These are phyloP conservation scores for Haberlea rhodopensis DNA, from an alignment of 257 asterid genomes.

Conservation along the genomic window DNA sequence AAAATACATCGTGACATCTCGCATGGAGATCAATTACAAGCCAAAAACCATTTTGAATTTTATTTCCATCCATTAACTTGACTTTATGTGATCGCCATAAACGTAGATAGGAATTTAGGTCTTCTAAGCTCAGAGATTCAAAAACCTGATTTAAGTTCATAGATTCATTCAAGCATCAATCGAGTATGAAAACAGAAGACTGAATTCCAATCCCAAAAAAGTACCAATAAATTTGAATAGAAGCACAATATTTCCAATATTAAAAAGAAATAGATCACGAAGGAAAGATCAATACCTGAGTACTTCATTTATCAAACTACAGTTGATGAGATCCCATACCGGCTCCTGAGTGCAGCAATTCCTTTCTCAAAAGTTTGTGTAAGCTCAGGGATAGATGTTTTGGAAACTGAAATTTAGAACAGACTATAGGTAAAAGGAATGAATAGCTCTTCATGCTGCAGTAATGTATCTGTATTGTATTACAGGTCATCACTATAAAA, in stretches of 20 bases:
- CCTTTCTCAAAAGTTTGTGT: conserved; percentile 61
- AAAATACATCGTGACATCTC: background rate
- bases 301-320: conserved; percentile 33
- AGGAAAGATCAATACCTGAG: conserved; percentile 32
- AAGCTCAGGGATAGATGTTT: conserved; percentile 69
- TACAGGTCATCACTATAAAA: background rate
- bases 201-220: background rate
- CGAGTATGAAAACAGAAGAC: background rate
- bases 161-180: background rate
- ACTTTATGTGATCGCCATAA: background rate
- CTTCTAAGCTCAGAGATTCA: background rate
- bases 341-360: conserved; percentile 63
- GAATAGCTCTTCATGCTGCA: conserved; percentile 10
- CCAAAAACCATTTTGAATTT: too few relatives aligned
- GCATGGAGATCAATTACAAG: too few relatives aligned
- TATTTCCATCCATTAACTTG: background rate
- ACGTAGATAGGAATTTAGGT: background rate
- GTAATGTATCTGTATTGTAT: background rate
- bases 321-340: conserved; percentile 59
- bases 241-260: background rate
- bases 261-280: background rate
- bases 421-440: background rate
- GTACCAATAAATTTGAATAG: conserved; percentile 14
- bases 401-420: conserved; percentile 49
- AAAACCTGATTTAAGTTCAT: background rate